Evolutionary conservation across 2,329 filamentous ascomycete species (phyloP).

Genomic region (Raffaelea deltoideospora): DNA sequence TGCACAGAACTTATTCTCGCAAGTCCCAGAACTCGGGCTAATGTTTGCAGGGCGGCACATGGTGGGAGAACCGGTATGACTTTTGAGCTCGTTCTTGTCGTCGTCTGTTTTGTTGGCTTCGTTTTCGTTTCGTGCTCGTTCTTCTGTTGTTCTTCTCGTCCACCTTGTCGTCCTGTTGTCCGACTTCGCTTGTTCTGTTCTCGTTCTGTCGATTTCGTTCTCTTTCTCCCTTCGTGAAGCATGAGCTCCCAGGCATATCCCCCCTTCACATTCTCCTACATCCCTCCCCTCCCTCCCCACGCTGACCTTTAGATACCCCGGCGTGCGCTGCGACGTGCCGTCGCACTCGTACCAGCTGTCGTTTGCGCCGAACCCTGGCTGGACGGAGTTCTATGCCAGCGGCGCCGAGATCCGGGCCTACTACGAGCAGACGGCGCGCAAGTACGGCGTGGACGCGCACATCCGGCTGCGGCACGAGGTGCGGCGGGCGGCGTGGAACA

Average conservation of each 20-base stretch:
- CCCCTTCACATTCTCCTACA: too few relatives aligned
- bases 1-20: too few relatives aligned
- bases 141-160: too few relatives aligned
- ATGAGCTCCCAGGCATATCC: too few relatives aligned
- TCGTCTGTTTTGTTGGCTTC: constrained; percentile 3
- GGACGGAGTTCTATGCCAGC: constrained; percentile 8
- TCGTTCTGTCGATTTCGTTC: too few relatives aligned
- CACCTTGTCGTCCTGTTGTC: too few relatives aligned
- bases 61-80: constrained; percentile 38
- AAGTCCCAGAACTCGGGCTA: too few relatives aligned
- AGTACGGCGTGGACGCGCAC: constrained; percentile 2
- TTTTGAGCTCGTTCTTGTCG: constrained; percentile 9
- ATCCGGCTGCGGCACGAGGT: constrained; percentile 3
- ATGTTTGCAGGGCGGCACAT: constrained; percentile 1
- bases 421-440: constrained; percentile 2
- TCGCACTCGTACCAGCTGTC: constrained; percentile 9
- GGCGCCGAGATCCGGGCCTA: constrained; percentile 9
- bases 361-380: constrained; percentile 8
- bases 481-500: constrained; percentile 2
- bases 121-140: too few relatives aligned
- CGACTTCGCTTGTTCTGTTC: too few relatives aligned
- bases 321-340: constrained; percentile 10
- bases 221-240: too few relatives aligned
- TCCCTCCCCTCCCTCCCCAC: too few relatives aligned
- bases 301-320: constrained; percentile 8